Conservation (phyloP, 108 stramenopile genomes). For the Discostella pseudostelligera region DNA sequence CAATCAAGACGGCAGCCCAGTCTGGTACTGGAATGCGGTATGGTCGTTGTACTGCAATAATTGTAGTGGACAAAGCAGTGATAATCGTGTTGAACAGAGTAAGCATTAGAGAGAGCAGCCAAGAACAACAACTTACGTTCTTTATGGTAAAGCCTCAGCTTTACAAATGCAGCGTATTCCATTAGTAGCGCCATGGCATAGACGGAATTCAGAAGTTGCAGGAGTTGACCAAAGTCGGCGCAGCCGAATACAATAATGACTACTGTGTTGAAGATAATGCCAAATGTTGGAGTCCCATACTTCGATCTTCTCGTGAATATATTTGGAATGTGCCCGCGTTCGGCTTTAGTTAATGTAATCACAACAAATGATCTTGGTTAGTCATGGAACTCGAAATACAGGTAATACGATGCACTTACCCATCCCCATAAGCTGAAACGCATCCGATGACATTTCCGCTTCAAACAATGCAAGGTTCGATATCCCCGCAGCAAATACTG, state of each 20-base stretch:
- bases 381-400: background rate
- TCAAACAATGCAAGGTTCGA: conserved; percentile 89
- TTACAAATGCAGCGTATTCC: conserved; percentile 93
- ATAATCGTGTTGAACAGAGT: background rate
- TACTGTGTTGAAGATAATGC: conserved; percentile 72
- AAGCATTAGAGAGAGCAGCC: background rate
- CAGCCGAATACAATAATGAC: conserved; percentile 77
- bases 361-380: background rate
- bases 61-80: background rate
- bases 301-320: conserved; percentile 68
- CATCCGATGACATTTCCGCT: conserved; percentile 92
- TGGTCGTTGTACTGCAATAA: conserved; percentile 35
- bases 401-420: conserved; percentile 34
- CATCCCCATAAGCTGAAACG: conserved; percentile 93
- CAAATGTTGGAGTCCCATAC: conserved; percentile 88
- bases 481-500: conserved; percentile 87
- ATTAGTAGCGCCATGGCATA: conserved; percentile 80
- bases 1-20: conserved; percentile 45
- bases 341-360: conserved; percentile 25
- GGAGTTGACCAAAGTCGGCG: conserved; percentile 71
- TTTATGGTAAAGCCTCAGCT: conserved; percentile 62
- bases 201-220: conserved; percentile 92
- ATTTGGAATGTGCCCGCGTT: conserved; percentile 86
- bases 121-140: conserved; percentile 31
- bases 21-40: conserved; percentile 50